Base-by-base conservation (phyloP, 768 basidiomycete genomes). In the Thelephora ganbajun region DNA sequence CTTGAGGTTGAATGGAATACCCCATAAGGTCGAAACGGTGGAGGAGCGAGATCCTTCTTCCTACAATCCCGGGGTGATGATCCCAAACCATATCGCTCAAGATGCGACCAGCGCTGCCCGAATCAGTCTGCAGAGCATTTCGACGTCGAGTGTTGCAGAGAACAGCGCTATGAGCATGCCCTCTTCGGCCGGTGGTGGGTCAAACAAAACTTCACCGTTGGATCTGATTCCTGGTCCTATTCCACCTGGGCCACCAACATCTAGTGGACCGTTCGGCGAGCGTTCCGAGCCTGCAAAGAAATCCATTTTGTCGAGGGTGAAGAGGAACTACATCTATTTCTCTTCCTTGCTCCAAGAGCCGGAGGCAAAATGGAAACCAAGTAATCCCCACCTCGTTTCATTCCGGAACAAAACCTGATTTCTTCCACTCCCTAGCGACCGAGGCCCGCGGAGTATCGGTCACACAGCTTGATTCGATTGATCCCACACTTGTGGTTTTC, bases 251-350 rank as follows among this genome's bases (percentile, higher is more conserved):
- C 11, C 18, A 9, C 39, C 39, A 18, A 55, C 64, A 4, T 63
- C 57, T 23, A 56, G 62, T 9, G 63, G 26, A 59, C 77, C 53
- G 11, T 22, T 43, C 13, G 49, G 61, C 53, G 82, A 65, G 61
- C 77, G 61, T 11, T 64, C 70, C 19, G 64, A 75, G 5, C 75
- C 74, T 1, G 83, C 77, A 5, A 82, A 89, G 53, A 89, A 91
- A 60, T 78, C 82, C 3, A 84, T 98, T n/a, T 58, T 86, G 13
- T 80, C 87, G 5, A 72, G 91, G 53, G 87, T 97, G 18, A 77
- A 81, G 57, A 73, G 96, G 50, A 94, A 88, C 61, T 99, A 99
- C 57, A 97, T 98, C 46, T 97, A 98, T 63, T 98, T 99, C 62
- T 93, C 93, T 1, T 96, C 93, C 0, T 68, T 99, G 43, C 64